These are phyloP conservation scores for Mycothermus thermophilus DNA, from an alignment of 495 filamentous ascomycete species.

Conservation along the genomic window DNA sequence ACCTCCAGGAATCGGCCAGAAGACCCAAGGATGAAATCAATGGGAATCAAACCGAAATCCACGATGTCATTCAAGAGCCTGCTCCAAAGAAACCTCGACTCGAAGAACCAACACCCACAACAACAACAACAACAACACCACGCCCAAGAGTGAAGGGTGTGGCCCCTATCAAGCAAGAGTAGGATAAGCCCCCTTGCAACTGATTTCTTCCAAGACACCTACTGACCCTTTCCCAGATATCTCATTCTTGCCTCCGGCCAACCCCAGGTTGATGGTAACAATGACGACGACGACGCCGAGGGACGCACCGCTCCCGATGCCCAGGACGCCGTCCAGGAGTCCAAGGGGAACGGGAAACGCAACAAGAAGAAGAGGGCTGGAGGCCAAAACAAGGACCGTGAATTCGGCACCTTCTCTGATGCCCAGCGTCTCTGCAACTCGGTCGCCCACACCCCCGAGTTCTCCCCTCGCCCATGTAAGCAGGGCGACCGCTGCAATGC, in stretches of 20 bases:
- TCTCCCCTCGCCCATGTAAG: conserved; percentile 55
- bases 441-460: conserved; percentile 52
- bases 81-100: conserved; percentile 46
- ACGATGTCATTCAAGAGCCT: conserved; percentile 22
- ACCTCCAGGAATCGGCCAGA: conserved; percentile 9
- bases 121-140: too few relatives aligned
- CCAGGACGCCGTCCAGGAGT: conserved; percentile 21
- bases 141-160: conserved; percentile 47
- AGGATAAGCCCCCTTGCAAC: conserved; percentile 10
- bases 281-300: conserved; percentile 57
- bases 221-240: conserved; percentile 35
- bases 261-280: not conserved
- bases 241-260: conserved; percentile 31
- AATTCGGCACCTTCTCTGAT: conserved; percentile 73
- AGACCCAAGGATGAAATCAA: conserved; percentile 10
- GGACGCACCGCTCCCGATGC: conserved; percentile 33
- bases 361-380: conserved; percentile 53
- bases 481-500: conserved; percentile 66
- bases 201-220: not conserved
- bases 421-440: conserved; percentile 63
- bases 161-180: conserved; percentile 79
- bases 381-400: conserved; percentile 76
- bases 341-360: conserved; percentile 20
- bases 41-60: not conserved
- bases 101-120: not conserved